Evolutionary conservation across 306 rosid genomes (phyloP).

Genomic region (Cicer pinnatifidum): DNA sequence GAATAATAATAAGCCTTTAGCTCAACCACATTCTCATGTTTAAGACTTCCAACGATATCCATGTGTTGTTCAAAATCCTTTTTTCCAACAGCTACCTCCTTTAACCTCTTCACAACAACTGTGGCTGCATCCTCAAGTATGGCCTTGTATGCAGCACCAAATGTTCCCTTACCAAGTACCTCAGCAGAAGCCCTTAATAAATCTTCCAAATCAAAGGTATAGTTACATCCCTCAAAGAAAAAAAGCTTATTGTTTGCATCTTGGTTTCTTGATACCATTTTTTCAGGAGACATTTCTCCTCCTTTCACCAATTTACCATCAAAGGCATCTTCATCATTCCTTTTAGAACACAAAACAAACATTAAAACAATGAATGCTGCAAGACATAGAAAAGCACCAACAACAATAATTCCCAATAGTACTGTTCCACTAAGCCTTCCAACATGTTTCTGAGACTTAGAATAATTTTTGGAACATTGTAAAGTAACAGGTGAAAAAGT

Average conservation of each 20-base stretch:
- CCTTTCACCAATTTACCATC: constrained; percentile 62
- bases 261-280: constrained; percentile 66
- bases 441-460: constrained; percentile 45
- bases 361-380: constrained; percentile 57
- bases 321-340: constrained; percentile 47
- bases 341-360: constrained; percentile 64
- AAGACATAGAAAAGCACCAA: constrained; percentile 60
- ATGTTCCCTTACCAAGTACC: constrained; percentile 89
- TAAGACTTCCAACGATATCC: constrained; percentile 76
- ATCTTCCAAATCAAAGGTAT: constrained; percentile 93
- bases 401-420: constrained; percentile 58
- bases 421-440: constrained; percentile 45
- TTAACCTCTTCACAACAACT: constrained; percentile 86
- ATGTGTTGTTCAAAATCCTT: constrained; percentile 76
- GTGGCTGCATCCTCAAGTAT: constrained; percentile 75
- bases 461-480: constrained; percentile 40
- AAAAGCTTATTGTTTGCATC: constrained; percentile 73
- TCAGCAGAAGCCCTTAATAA: constrained; percentile 92
- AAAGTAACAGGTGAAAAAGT: constrained; percentile 41
- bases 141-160: constrained; percentile 86
- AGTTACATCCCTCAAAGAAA: constrained; percentile 81
- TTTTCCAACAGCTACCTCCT: constrained; percentile 66
- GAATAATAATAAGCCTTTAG: constrained; percentile 65
- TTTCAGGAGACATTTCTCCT: constrained; percentile 85
- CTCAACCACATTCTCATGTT: constrained; percentile 85